Conservation (phyloP, 305 asterid species). For the Fraxinus baroniana region DNA sequence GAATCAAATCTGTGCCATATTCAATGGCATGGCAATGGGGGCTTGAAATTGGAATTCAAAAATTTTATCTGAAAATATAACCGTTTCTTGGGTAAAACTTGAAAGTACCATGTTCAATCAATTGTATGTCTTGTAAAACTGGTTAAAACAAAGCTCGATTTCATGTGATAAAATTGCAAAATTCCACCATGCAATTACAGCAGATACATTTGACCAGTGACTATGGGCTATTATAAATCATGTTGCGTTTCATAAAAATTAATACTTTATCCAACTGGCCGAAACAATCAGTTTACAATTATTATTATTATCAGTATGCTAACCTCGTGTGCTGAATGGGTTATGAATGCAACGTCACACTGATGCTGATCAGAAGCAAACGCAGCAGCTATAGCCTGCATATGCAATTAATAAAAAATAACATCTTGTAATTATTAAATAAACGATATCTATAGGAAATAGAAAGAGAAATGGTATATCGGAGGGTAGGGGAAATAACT, state of each 20-base stretch:
- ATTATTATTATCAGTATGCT: slow-evolving; percentile 2
- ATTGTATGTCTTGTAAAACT: not conserved
- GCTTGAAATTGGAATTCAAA: not conserved
- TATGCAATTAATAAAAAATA: not conserved
- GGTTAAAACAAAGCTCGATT: not conserved
- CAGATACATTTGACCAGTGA: not conserved
- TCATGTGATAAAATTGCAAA: not conserved
- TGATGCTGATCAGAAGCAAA: slow-evolving; percentile 67
- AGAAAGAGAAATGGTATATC: not conserved
- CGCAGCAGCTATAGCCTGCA: slow-evolving; percentile 84
- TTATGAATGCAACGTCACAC: slow-evolving; percentile 60
- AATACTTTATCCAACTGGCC: not conserved
- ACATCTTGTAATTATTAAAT: slow-evolving; percentile 1
- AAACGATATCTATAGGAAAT: not conserved
- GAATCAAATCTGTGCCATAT: not conserved
- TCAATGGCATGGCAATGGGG: not conserved
- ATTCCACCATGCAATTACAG: not conserved
- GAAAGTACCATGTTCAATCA: not conserved
- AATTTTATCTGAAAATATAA: not conserved
- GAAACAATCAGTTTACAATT: not conserved
- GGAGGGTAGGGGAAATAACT: not conserved
- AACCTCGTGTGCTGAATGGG: slow-evolving; percentile 91
- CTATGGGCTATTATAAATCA: not conserved
- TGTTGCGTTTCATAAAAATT: not conserved
- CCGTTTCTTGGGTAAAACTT: not conserved